Percentiles rank a stretch among this genome's conserved stretches.
Evolutionary conservation across 768 basidiomycete species (phyloP).

Genomic region (Trametes gibbosa): DNA sequence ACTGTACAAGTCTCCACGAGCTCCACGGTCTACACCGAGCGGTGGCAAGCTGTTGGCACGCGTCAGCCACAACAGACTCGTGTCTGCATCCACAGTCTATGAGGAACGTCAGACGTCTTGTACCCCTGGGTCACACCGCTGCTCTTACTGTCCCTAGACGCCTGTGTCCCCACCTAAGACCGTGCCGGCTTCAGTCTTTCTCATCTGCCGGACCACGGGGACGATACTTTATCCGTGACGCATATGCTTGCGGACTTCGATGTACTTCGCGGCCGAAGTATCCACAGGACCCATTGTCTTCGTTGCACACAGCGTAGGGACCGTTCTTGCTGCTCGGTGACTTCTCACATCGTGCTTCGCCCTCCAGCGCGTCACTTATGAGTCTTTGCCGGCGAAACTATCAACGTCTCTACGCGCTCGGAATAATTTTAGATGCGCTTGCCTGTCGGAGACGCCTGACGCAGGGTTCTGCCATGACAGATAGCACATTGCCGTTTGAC

Average conservation of each 20-base stretch:
- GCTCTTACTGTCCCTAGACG: neutral
- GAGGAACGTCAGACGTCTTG: neutral
- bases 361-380: neutral
- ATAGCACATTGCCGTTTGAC: neutral
- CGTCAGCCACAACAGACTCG: neutral
- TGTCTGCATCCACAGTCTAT: neutral
- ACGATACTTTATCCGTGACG: neutral
- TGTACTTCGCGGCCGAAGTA: neutral
- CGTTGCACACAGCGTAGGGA: slow-evolving; percentile 5
- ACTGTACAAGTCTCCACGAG: neutral
- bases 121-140: slow-evolving; percentile 2
- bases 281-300: neutral
- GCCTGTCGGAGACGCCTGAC: neutral
- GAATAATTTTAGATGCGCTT: neutral
- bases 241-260: slow-evolving; percentile 2
- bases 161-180: neutral
- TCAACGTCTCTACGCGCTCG: neutral
- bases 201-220: neutral
- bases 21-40: neutral
- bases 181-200: neutral
- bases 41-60: neutral
- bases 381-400: neutral
- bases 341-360: neutral
- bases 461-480: neutral
- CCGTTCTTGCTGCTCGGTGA: neutral